Conservation (phyloP, 2,329 filamentous ascomycete species). For the Microdochium nivale region DNA sequence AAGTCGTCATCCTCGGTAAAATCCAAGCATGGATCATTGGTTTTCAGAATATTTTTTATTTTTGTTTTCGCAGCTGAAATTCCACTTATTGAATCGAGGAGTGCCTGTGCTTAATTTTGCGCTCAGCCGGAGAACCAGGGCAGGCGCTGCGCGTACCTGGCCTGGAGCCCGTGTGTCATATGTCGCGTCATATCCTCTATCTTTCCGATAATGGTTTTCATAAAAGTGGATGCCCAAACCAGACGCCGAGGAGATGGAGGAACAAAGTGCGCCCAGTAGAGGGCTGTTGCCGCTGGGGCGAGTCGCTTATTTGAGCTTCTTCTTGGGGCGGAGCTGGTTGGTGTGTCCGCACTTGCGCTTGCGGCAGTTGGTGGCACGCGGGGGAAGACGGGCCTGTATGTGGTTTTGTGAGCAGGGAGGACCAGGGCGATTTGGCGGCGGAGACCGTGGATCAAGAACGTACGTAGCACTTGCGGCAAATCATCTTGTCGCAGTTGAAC, state of each 20-base stretch:
- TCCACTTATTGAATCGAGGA: slow-evolving; percentile 1
- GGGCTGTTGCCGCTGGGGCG: slow-evolving; percentile 8
- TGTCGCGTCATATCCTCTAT: slow-evolving; percentile 3
- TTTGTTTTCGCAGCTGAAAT: background rate
- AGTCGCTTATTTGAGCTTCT: slow-evolving; percentile 92
- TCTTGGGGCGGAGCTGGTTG: slow-evolving; percentile 99
- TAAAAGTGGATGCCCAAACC: slow-evolving; percentile 20
- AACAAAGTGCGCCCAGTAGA: slow-evolving; percentile 7
- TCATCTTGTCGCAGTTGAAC: slow-evolving; percentile 99
- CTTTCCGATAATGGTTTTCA: slow-evolving; percentile 13
- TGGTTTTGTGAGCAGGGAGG: background rate
- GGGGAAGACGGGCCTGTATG: slow-evolving; percentile 69
- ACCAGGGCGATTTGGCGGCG: background rate
- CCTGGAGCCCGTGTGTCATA: background rate
- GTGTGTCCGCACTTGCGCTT: slow-evolving; percentile 99
- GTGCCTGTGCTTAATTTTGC: background rate
- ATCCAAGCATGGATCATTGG: background rate
- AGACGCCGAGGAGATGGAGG: slow-evolving; percentile 24
- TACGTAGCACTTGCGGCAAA: slow-evolving; percentile 99
- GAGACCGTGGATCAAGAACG: slow-evolving; percentile 27
- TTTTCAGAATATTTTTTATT: background rate
- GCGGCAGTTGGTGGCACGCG: slow-evolving; percentile 99
- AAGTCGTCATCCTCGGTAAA: background rate
- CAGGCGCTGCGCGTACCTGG: background rate
- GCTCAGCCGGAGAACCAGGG: slow-evolving; percentile 16